Evolutionary conservation across 176 grass and related monocot species (phyloP).

Genomic region (Themeda triandra): DNA sequence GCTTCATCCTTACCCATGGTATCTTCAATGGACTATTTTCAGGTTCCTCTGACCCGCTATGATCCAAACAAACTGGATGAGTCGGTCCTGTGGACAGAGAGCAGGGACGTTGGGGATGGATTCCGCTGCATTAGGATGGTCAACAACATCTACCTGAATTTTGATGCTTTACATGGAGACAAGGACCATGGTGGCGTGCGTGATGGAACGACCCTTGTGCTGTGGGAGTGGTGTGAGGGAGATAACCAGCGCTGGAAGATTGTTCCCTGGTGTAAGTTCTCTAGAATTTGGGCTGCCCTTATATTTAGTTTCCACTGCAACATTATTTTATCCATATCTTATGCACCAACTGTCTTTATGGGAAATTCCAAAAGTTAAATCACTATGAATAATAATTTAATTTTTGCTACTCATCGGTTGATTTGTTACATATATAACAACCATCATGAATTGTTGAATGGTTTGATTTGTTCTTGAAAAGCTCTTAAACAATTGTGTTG

Average conservation of each 20-base stretch:
- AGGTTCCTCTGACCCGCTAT: constrained; percentile 55
- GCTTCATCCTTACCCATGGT: background rate
- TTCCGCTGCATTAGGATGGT: constrained; percentile 88
- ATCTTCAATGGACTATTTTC: background rate
- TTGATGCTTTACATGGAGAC: constrained; percentile 70
- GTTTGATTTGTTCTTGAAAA: background rate
- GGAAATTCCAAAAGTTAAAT: background rate
- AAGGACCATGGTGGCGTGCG: constrained; percentile 65
- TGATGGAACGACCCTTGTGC: constrained; percentile 54
- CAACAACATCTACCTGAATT: constrained; percentile 82
- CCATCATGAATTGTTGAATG: background rate
- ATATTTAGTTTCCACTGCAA: background rate
- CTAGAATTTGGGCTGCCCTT: background rate
- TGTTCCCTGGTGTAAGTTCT: constrained; percentile 57
- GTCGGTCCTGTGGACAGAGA: constrained; percentile 74
- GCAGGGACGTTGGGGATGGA: constrained; percentile 51
- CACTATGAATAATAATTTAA: background rate
- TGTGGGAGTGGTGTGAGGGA: constrained; percentile 82
- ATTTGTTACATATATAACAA: background rate
- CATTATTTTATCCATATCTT: background rate
- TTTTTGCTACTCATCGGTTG: background rate
- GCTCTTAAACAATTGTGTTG: background rate
- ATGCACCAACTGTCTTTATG: background rate
- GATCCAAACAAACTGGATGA: constrained; percentile 59
- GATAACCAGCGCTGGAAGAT: constrained; percentile 98